phyloP scores from a whole-genome alignment of 768 basidiomycete species.

The Russula abietina region DNA sequence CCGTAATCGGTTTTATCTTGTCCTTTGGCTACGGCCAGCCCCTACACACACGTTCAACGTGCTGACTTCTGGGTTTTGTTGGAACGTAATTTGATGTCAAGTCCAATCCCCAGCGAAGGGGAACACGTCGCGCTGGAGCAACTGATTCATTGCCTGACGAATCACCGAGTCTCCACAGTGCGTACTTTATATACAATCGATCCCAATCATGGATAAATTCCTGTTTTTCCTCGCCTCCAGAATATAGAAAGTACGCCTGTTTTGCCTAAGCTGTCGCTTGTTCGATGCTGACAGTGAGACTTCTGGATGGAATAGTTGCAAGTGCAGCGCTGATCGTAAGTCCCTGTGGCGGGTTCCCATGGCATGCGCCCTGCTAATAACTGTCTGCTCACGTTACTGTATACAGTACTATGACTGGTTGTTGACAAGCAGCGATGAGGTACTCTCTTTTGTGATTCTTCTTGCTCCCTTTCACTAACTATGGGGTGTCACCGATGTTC shows the following conservation, averaged over 20 bases:
- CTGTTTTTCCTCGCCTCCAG: background rate
- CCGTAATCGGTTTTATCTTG: background rate
- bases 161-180: conserved; percentile 2
- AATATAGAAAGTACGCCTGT: background rate
- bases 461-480: background rate
- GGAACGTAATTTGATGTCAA: background rate
- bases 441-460: background rate
- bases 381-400: background rate
- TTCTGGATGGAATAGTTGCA: background rate
- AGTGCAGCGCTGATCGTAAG: conserved; percentile 12
- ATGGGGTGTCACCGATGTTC: background rate
- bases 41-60: background rate
- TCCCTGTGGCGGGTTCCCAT: background rate
- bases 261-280: no score
- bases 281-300: background rate
- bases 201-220: no score
- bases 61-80: no score
- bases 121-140: background rate
- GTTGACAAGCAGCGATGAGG: conserved; percentile 11
- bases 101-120: background rate
- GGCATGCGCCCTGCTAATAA: background rate
- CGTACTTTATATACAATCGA: background rate
- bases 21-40: background rate
- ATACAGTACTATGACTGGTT: conserved; percentile 19
- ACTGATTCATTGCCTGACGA: background rate